Conservation (phyloP, 2,329 filamentous ascomycete species). For the Colletotrichum coccodes region DNA sequence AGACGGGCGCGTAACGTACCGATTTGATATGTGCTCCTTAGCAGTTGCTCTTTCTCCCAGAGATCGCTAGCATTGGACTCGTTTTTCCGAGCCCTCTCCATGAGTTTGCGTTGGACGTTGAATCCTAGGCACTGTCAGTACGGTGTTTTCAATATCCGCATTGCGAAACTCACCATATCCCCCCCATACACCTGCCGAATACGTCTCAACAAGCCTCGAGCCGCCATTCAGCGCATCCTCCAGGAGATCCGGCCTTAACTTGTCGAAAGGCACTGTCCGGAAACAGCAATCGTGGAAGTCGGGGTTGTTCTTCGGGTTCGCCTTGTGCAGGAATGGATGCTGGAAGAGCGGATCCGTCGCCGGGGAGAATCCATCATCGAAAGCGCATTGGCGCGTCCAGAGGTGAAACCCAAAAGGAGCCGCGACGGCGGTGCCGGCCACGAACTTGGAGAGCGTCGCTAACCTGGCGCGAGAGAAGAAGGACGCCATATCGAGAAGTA, state of each 20-base stretch:
- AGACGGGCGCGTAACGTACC: not conserved
- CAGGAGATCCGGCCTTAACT: slow-evolving; percentile 24
- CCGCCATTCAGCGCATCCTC: slow-evolving; percentile 24
- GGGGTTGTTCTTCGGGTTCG: slow-evolving; percentile 10
- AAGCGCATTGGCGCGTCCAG: slow-evolving; percentile 26
- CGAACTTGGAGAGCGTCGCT: not conserved
- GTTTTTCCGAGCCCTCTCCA: slow-evolving; percentile 14
- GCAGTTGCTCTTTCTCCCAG: slow-evolving; percentile 12
- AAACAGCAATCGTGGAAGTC: slow-evolving; percentile 21
- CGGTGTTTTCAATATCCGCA: not conserved
- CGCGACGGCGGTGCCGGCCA: not conserved
- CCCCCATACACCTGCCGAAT: slow-evolving; percentile 28
- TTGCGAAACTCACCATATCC: slow-evolving; percentile 22
- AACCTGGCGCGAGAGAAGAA: not conserved
- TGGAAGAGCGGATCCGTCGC: slow-evolving; percentile 3
- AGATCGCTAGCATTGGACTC: slow-evolving; percentile 11
- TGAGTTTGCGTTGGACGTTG: slow-evolving; percentile 8
- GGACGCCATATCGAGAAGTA: not conserved
- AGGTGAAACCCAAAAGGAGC: slow-evolving; percentile 23
- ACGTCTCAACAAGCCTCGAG: slow-evolving; percentile 24
- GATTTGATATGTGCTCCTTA: slow-evolving; percentile 1
- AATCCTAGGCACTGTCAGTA: not conserved
- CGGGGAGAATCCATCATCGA: slow-evolving; percentile 24
- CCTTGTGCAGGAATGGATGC: slow-evolving; percentile 12
- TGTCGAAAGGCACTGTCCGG: not conserved